A percentile compares a stretch with the other conserved stretches of the same genome.
Evolutionary conservation across 805 yeast genomes (phyloP).

Genomic region (Starmerella riodocensis): DNA sequence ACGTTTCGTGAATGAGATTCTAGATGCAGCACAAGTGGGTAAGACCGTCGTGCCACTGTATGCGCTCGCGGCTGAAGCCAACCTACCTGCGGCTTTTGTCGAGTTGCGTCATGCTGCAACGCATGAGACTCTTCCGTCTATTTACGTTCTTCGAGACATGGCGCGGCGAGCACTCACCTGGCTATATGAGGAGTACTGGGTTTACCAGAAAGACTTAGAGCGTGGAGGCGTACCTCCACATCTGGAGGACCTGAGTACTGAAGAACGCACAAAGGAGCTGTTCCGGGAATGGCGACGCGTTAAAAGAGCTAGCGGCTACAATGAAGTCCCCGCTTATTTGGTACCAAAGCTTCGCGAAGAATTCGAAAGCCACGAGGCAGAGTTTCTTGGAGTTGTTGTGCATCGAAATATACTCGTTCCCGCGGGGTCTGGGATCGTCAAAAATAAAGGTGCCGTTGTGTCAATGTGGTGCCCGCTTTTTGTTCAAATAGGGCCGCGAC

Average conservation of each 20-base stretch:
- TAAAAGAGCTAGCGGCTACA: slow-evolving; percentile 36
- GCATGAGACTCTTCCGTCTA: slow-evolving; percentile 68
- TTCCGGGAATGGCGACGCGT: slow-evolving; percentile 37
- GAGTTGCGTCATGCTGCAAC: slow-evolving; percentile 85
- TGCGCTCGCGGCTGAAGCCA: slow-evolving; percentile 51
- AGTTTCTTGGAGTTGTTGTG: slow-evolving; percentile 14
- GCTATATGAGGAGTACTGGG: slow-evolving; percentile 69
- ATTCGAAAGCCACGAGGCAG: slow-evolving; percentile 4
- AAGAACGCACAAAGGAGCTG: slow-evolving; percentile 25
- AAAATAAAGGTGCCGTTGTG: slow-evolving; percentile 8
- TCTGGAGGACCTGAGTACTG: slow-evolving; percentile 2
- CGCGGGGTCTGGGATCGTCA: slow-evolving; percentile 3
- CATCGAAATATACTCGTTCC: slow-evolving; percentile 20
- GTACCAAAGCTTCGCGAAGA: slow-evolving; percentile 3
- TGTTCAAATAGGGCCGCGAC: slow-evolving; percentile 6
- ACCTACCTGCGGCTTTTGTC: slow-evolving; percentile 70
- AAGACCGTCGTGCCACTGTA: slow-evolving; percentile 68
- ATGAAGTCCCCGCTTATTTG: slow-evolving; percentile 8
- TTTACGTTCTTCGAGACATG: slow-evolving; percentile 52
- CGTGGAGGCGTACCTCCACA: too few species aligned
- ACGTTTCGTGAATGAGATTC: slow-evolving; percentile 77
- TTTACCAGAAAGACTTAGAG: slow-evolving; percentile 1
- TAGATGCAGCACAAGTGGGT: slow-evolving; percentile 77
- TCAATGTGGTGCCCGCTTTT: slow-evolving; percentile 20
- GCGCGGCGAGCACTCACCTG: slow-evolving; percentile 53